Conservation (phyloP, 495 filamentous ascomycete species). For the Parachaetomium inaequale region DNA sequence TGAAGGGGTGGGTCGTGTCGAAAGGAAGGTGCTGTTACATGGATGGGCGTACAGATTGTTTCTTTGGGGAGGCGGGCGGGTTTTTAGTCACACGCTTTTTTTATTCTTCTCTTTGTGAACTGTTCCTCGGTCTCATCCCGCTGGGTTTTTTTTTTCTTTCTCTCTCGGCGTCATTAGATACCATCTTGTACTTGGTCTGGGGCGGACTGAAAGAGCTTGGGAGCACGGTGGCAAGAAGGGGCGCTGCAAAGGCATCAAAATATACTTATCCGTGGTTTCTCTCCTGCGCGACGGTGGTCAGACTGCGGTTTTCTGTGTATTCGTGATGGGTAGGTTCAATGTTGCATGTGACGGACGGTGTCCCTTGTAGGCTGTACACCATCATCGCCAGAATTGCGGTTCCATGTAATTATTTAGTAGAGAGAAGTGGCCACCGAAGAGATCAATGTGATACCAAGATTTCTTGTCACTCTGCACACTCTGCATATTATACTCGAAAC, state of each 20-base stretch:
- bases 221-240: constrained; percentile 10
- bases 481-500: too few species aligned
- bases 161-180: constrained; percentile 15
- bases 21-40: background rate
- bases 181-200: constrained; percentile 13
- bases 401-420: too few species aligned
- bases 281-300: background rate
- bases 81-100: background rate
- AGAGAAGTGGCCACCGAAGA: too few species aligned
- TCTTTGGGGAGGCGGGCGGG: background rate
- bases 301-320: background rate
- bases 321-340: background rate
- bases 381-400: too few species aligned
- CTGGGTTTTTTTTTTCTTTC: background rate
- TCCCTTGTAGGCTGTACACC: too few species aligned
- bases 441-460: too few species aligned
- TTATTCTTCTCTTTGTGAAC: background rate
- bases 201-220: constrained; percentile 3
- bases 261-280: background rate
- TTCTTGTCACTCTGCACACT: too few species aligned
- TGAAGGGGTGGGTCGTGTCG: background rate
- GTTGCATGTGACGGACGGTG: background rate
- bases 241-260: constrained; percentile 10
- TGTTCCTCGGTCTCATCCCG: background rate
- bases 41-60: background rate